phyloP scores from a whole-genome alignment of 306 rosid species.

The Castanea mollissima region DNA sequence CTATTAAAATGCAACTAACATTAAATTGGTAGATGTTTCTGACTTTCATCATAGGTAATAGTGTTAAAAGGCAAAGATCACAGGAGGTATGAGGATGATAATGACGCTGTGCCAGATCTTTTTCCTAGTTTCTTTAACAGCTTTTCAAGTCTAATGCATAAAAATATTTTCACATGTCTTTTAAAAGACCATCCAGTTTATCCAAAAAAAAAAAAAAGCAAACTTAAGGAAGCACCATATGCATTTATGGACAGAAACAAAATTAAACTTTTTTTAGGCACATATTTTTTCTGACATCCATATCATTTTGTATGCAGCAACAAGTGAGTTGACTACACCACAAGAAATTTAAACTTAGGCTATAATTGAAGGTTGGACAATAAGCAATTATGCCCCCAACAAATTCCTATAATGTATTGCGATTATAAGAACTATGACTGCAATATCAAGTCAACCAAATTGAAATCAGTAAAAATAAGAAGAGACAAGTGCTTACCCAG shows the following conservation, averaged over 20 bases:
- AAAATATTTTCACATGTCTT: neutral
- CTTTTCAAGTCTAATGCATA: conserved; percentile 14
- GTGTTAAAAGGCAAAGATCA: conserved; percentile 29
- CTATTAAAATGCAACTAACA: conserved; percentile 19
- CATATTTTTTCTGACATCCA: conserved; percentile 7
- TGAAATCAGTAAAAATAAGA: conserved; percentile 16
- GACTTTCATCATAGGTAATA: conserved; percentile 22
- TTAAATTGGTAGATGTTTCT: conserved; percentile 17
- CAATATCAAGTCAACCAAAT: conserved; percentile 2
- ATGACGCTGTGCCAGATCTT: conserved; percentile 11
- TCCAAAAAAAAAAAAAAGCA: conserved; percentile 10
- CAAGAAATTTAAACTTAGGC: neutral
- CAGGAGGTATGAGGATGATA: conserved; percentile 32
- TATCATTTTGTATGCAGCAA: conserved; percentile 12
- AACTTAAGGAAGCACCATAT: conserved; percentile 17
- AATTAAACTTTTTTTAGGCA: conserved; percentile 18
- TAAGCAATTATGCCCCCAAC: neutral
- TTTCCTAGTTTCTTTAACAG: conserved; percentile 7
- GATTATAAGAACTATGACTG: neutral
- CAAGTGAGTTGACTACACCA: conserved; percentile 25
- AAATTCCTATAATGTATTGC: neutral
- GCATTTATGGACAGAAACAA: conserved; percentile 17
- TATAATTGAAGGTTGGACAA: conserved; percentile 20
- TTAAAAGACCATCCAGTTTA: conserved; percentile 13
- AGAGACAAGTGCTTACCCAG: conserved; percentile 68